phyloP scores from a whole-genome alignment of 2,329 filamentous ascomycete species.

The Talaromyces sp. region DNA sequence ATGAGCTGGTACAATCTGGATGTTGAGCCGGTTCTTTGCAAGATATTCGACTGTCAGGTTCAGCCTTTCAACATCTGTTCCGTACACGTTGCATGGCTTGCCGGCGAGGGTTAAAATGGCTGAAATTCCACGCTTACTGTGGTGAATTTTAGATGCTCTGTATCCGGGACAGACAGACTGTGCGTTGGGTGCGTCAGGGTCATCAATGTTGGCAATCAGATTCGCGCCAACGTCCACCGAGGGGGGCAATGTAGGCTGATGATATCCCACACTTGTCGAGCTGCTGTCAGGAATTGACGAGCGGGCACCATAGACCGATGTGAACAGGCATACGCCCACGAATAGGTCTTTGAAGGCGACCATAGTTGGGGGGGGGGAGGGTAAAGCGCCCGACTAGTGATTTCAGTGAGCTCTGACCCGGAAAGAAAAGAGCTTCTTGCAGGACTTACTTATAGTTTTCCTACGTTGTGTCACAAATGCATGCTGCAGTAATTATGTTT shows the following conservation, averaged over 20 bases:
- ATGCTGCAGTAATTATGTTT: too few relatives aligned
- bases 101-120: slow-evolving; percentile 58
- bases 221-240: slow-evolving; percentile 48
- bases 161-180: slow-evolving; percentile 67
- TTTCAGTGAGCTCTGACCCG: too few relatives aligned
- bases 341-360: too few relatives aligned
- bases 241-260: slow-evolving; percentile 47
- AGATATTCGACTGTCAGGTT: slow-evolving; percentile 70
- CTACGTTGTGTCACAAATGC: too few relatives aligned
- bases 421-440: too few relatives aligned
- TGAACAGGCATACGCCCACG: too few relatives aligned
- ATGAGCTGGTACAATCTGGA: slow-evolving; percentile 70
- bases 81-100: slow-evolving; percentile 70
- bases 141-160: slow-evolving; percentile 54
- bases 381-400: too few relatives aligned
- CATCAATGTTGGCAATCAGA: slow-evolving; percentile 65
- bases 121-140: slow-evolving; percentile 52
- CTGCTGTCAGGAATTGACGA: too few relatives aligned
- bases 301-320: too few relatives aligned
- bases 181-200: slow-evolving; percentile 64
- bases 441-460: too few relatives aligned
- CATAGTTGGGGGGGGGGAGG: too few relatives aligned
- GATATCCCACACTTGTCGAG: too few relatives aligned
- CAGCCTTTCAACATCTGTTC: slow-evolving; percentile 70
- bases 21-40: slow-evolving; percentile 64